Conservation (phyloP, 495 filamentous ascomycete species). For the Hypomontagnella monticulosa region DNA sequence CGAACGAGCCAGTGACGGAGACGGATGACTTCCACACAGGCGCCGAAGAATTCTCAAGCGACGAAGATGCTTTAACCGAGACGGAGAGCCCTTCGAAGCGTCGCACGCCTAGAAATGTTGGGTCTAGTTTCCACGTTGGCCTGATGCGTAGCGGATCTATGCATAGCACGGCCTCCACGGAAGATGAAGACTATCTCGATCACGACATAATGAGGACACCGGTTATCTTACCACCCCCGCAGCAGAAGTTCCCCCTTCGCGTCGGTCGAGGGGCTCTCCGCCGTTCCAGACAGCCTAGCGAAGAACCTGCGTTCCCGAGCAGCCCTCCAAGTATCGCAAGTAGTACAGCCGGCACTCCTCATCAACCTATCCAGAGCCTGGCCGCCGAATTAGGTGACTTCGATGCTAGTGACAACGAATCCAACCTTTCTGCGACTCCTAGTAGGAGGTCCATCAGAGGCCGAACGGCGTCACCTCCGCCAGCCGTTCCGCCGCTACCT, state of each 20-base stretch:
- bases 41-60: conserved; percentile 81
- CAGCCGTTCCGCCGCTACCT: conserved; percentile 63
- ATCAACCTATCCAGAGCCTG: conserved; percentile 76
- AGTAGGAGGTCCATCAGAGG: conserved; percentile 58
- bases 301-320: conserved; percentile 63
- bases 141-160: conserved; percentile 68
- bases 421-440: conserved; percentile 53
- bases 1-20: conserved; percentile 83
- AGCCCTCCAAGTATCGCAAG: conserved; percentile 66
- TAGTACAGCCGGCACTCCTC: conserved; percentile 59
- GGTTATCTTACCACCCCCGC: conserved; percentile 66
- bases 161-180: conserved; percentile 89
- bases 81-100: conserved; percentile 72
- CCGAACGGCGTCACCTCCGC: conserved; percentile 60
- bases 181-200: conserved; percentile 71
- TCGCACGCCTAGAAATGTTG: conserved; percentile 52
- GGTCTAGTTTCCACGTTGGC: conserved; percentile 33
- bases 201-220: conserved; percentile 66
- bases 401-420: conserved; percentile 71
- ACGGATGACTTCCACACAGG: conserved; percentile 96
- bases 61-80: conserved; percentile 81
- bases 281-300: conserved; percentile 71
- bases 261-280: conserved; percentile 70
- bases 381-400: conserved; percentile 89
- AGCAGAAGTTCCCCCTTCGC: conserved; percentile 71